Evolutionary conservation across 345 rosid species (phyloP).

Genomic region (Populus alba): DNA sequence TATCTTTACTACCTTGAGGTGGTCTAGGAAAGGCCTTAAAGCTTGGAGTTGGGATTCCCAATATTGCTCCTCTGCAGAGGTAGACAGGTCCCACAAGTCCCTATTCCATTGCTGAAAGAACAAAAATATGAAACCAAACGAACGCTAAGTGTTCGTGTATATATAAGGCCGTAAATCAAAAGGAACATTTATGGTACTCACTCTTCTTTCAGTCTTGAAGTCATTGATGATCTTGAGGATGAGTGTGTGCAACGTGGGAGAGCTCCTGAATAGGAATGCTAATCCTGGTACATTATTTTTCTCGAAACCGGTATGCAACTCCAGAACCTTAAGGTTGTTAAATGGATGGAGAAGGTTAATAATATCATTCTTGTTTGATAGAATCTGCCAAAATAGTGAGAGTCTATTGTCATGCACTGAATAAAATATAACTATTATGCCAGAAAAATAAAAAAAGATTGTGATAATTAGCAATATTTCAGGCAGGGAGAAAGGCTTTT

Average conservation of each 20-base stretch:
- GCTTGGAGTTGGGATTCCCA: constrained; percentile 58
- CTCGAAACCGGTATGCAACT: constrained; percentile 54
- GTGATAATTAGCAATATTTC: too few relatives aligned
- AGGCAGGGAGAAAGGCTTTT: background rate
- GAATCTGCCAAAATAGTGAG: constrained; percentile 41
- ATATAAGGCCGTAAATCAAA: background rate
- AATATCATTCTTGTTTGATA: constrained; percentile 44
- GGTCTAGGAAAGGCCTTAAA: constrained; percentile 51
- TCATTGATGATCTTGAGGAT: constrained; percentile 53
- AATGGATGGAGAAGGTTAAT: constrained; percentile 41
- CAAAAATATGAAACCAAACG: background rate
- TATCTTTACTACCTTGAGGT: constrained; percentile 63
- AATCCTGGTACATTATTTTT: constrained; percentile 47
- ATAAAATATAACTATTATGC: too few relatives aligned
- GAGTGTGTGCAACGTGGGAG: constrained; percentile 55
- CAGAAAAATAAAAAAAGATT: too few relatives aligned
- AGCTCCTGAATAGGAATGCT: constrained; percentile 58
- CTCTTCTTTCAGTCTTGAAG: constrained; percentile 54
- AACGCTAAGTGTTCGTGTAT: too few relatives aligned
- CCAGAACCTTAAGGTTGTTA: constrained; percentile 49
- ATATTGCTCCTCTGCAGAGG: constrained; percentile 58
- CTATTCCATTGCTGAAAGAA: constrained; percentile 64
- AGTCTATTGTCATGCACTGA: too few relatives aligned
- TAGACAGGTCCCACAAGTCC: constrained; percentile 64
- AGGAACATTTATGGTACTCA: constrained; percentile 17